phyloP scores from a whole-genome alignment of 1,284 basidiomycete species.

The Ganoderma lucidum region DNA sequence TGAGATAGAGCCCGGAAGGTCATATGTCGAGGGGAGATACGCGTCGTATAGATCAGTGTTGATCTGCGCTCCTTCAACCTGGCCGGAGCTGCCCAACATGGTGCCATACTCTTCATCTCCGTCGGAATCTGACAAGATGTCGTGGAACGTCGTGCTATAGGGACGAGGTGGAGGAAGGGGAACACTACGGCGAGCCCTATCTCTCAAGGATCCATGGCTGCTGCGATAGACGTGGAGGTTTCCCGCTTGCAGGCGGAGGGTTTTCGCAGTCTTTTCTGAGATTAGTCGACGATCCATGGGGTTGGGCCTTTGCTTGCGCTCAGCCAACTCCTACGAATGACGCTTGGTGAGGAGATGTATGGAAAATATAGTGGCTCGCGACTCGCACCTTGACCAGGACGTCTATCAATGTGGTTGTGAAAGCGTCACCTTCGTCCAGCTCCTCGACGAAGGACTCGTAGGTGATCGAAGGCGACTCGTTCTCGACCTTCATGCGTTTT shows the following conservation, averaged over 20 bases:
- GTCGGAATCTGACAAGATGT: slow-evolving; percentile 54
- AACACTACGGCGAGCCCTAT: slow-evolving; percentile 22
- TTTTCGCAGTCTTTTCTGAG: slow-evolving; percentile 67
- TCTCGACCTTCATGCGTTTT: slow-evolving; percentile 66
- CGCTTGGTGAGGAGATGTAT: slow-evolving; percentile 5
- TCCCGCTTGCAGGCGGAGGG: slow-evolving; percentile 62
- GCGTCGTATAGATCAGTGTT: slow-evolving; percentile 60
- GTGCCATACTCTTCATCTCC: slow-evolving; percentile 69
- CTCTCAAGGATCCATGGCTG: slow-evolving; percentile 31
- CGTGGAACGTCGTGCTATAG: slow-evolving; percentile 54
- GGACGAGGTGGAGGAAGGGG: slow-evolving; percentile 40
- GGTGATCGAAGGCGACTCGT: slow-evolving; percentile 62
- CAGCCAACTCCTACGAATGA: slow-evolving; percentile 68
- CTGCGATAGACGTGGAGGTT: slow-evolving; percentile 60
- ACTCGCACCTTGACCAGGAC: slow-evolving; percentile 75
- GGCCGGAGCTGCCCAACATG: slow-evolving; percentile 43
- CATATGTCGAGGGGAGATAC: slow-evolving; percentile 33
- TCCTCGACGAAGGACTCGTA: slow-evolving; percentile 78
- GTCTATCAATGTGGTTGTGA: slow-evolving; percentile 74
- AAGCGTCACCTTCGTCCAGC: slow-evolving; percentile 75
- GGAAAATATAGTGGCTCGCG: background rate
- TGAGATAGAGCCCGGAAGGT: slow-evolving; percentile 25
- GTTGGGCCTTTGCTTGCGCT: slow-evolving; percentile 62
- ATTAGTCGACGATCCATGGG: slow-evolving; percentile 65
- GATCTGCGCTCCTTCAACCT: slow-evolving; percentile 59